Percentiles rank a stretch among this genome's conserved stretches.
phyloP scores from a whole-genome alignment of 2,329 filamentous ascomycete species.

The Aspergillus sp. region DNA sequence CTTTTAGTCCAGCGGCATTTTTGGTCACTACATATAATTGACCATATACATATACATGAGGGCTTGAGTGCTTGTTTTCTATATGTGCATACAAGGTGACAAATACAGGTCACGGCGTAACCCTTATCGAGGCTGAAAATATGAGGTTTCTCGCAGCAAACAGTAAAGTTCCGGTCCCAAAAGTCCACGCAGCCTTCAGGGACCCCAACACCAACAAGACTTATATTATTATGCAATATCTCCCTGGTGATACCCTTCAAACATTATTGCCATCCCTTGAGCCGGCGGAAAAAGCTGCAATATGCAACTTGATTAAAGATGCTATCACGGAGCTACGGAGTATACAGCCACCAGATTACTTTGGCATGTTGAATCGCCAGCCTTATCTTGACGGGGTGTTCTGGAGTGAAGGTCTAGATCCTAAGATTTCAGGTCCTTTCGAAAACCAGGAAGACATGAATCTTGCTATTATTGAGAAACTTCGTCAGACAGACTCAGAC shows the following conservation, averaged over 20 bases:
- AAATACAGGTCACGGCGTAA: conserved; percentile 5
- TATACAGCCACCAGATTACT: conserved; percentile 9
- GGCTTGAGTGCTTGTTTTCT: too few relatives aligned
- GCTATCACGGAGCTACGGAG: conserved; percentile 7
- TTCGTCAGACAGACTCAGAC: conserved; percentile 4
- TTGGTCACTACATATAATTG: too few relatives aligned
- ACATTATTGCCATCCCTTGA: conserved; percentile 6
- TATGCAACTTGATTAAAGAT: conserved; percentile 6
- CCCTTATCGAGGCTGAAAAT: conserved; percentile 13
- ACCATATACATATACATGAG: too few relatives aligned
- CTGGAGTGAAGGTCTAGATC: conserved; percentile 7
- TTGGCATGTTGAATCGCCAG: conserved; percentile 9
- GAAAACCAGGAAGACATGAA: conserved; percentile 10
- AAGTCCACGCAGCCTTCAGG: conserved; percentile 8
- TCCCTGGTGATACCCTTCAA: conserved; percentile 8
- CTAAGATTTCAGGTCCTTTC: conserved; percentile 10
- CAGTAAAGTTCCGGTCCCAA: conserved; percentile 11
- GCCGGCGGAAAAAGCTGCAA: conserved; percentile 6
- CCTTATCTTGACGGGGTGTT: conserved; percentile 14
- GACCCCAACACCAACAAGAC: conserved; percentile 11
- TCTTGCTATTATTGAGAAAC: conserved; percentile 6
- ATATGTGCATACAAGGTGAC: too few relatives aligned
- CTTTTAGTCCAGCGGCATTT: too few relatives aligned
- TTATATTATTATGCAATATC: conserved; percentile 13
- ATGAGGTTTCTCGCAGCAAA: conserved; percentile 14